Evolutionary conservation across 2,329 filamentous ascomycete species (phyloP).

Genomic region (Aspergillus tubingensis): DNA sequence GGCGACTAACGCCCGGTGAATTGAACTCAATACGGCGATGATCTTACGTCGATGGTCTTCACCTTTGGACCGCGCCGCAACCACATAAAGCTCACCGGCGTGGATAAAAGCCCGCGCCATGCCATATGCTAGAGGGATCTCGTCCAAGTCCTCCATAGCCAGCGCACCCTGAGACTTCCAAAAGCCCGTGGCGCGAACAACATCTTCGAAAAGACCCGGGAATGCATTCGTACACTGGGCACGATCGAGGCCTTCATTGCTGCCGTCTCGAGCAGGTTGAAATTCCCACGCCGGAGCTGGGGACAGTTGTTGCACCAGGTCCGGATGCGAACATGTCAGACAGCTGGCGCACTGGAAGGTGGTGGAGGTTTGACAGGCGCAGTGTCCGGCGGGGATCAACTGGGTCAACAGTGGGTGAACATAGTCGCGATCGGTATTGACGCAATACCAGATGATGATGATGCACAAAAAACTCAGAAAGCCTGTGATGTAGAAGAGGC

Average conservation of each 20-base stretch:
- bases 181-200: slow-evolving; percentile 31
- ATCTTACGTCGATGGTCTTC: slow-evolving; percentile 43
- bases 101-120: slow-evolving; percentile 41
- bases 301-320: slow-evolving; percentile 8
- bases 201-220: slow-evolving; percentile 41
- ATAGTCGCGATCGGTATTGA: slow-evolving; percentile 41
- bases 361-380: slow-evolving; percentile 41
- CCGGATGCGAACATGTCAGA: slow-evolving; percentile 28
- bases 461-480: slow-evolving; percentile 22
- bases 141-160: slow-evolving; percentile 30
- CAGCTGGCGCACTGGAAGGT: slow-evolving; percentile 42
- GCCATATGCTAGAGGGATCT: slow-evolving; percentile 30
- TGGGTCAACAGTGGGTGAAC: slow-evolving; percentile 41
- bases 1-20: slow-evolving; percentile 51
- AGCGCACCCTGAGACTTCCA: slow-evolving; percentile 32
- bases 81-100: slow-evolving; percentile 35
- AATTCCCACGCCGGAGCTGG: slow-evolving; percentile 31
- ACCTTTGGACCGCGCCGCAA: slow-evolving; percentile 31
- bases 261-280: slow-evolving; percentile 34
- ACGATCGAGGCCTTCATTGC: slow-evolving; percentile 31
- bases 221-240: slow-evolving; percentile 37
- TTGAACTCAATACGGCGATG: slow-evolving; percentile 48
- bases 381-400: slow-evolving; percentile 43
- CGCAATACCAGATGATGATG: slow-evolving; percentile 34
- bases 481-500: slow-evolving; percentile 23